Base-by-base conservation (phyloP, 805 yeast genomes). In the Saccharomycopsis sp. region DNA sequence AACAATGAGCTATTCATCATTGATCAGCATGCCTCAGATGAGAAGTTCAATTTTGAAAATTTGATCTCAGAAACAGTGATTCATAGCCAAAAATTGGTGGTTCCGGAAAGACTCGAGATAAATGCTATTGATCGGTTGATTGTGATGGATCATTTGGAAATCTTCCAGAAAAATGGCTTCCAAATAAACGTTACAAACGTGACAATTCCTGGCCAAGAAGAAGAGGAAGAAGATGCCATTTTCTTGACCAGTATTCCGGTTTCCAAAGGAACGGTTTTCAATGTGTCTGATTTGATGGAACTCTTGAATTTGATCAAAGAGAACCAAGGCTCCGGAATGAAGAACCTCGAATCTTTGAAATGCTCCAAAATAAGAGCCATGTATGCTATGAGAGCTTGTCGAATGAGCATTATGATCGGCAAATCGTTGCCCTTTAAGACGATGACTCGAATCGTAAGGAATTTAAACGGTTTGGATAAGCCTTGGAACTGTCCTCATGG, bases 401-500 rank as follows among this genome's bases (percentile, higher is more conserved):
- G 99, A 54, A 83, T 84, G 55, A 89, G 97, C 64, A 89, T 93
- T 25, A 94, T 94, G 99, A 84, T 94, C 53, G 99, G 99, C 0
- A 85, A 79, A 63, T 80, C 86, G 2, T 75, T 94, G 52, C 77
- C 75, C 5, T 63, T 57, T 34, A 74, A 69, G 7, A 79, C 82
- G 5, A 94, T 94, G 99, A 68, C 70, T 1, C 73, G 67, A 44
- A 83, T 94, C 1, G 92, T 94, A 3, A 68, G 73, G 34, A 79
- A 90, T 66, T 73, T 94, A 56, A 82, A 93, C 12, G 73, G 70
- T 0, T 75, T 94, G 44, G 92, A 90, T 62, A 89, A 89, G 68
- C 99, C 99, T 0, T 94, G 99, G 99, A 87, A 86, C 65, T 80
- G 84, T 64, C 99, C 99, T 0, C 99, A 94, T 72, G 99, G 99